phyloP scores from a whole-genome alignment of 306 rosid species.

The Arachis stenosperma region DNA sequence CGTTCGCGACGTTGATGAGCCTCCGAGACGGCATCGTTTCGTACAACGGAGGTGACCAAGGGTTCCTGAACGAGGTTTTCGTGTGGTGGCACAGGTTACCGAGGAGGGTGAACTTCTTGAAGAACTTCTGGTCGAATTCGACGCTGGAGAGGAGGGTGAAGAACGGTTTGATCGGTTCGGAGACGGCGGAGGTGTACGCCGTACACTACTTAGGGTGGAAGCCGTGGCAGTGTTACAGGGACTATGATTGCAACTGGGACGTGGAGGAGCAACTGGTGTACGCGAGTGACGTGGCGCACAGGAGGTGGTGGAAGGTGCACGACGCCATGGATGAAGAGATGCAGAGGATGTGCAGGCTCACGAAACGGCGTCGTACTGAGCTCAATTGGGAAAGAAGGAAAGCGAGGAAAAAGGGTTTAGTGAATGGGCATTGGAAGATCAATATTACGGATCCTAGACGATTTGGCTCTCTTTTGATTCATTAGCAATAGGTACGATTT shows the following conservation, averaged over 20 bases:
- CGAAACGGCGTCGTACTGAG: conserved; percentile 53
- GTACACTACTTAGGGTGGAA: conserved; percentile 78
- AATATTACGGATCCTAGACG: conserved; percentile 74
- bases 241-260: conserved; percentile 87
- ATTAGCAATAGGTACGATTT: not conserved
- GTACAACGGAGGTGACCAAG: conserved; percentile 91
- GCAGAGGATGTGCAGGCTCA: conserved; percentile 61
- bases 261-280: conserved; percentile 54
- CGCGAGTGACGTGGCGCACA: conserved; percentile 84
- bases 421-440: conserved; percentile 66
- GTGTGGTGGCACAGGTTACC: conserved; percentile 97
- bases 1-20: conserved; percentile 60
- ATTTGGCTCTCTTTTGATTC: conserved; percentile 44
- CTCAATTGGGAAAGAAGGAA: conserved; percentile 60
- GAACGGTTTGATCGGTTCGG: conserved; percentile 63
- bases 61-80: conserved; percentile 78
- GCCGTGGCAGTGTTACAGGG: conserved; percentile 84
- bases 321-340: conserved; percentile 59
- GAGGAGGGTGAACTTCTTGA: conserved; percentile 69
- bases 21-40: conserved; percentile 56
- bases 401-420: conserved; percentile 43
- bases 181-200: conserved; percentile 65
- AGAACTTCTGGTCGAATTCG: conserved; percentile 79
- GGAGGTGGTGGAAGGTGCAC: conserved; percentile 72
- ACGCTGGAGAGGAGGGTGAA: conserved; percentile 51